phyloP scores from a whole-genome alignment of 2,329 filamentous ascomycete species.

The Colletotrichum sp. region DNA sequence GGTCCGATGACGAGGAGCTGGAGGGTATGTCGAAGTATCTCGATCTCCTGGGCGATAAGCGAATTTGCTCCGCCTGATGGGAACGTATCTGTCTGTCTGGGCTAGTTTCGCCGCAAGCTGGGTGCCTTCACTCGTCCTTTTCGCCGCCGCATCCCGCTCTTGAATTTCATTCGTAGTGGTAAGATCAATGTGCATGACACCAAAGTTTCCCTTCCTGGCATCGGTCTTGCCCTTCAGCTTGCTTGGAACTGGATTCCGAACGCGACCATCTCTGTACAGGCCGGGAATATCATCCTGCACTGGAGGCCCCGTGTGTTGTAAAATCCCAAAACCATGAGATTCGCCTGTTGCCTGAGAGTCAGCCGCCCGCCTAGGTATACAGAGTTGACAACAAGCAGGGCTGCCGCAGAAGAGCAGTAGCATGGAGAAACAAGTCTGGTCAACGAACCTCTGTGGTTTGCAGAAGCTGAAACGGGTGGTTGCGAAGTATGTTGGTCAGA shows the following conservation, averaged over 20 bases:
- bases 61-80: conserved; percentile 48
- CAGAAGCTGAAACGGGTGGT: neutral
- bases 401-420: neutral
- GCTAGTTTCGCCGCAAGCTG: conserved; percentile 62
- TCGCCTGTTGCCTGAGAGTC: neutral
- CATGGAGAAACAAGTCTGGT: neutral
- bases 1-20: conserved; percentile 23
- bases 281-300: conserved; percentile 25
- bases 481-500: neutral
- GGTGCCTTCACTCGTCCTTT: conserved; percentile 67
- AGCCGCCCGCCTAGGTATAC: neutral
- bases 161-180: conserved; percentile 48
- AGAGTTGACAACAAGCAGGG: neutral
- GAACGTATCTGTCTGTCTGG: conserved; percentile 58
- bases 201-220: conserved; percentile 64
- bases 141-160: conserved; percentile 59
- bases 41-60: conserved; percentile 23
- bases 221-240: conserved; percentile 66
- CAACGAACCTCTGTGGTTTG: neutral
- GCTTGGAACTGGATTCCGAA: conserved; percentile 64
- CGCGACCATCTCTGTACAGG: conserved; percentile 48
- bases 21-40: conserved; percentile 12
- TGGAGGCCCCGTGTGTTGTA: conserved; percentile 25
- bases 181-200: conserved; percentile 67
- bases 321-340: conserved; percentile 15